Conservation (phyloP, 768 basidiomycete species). For the Russula sp. region DNA sequence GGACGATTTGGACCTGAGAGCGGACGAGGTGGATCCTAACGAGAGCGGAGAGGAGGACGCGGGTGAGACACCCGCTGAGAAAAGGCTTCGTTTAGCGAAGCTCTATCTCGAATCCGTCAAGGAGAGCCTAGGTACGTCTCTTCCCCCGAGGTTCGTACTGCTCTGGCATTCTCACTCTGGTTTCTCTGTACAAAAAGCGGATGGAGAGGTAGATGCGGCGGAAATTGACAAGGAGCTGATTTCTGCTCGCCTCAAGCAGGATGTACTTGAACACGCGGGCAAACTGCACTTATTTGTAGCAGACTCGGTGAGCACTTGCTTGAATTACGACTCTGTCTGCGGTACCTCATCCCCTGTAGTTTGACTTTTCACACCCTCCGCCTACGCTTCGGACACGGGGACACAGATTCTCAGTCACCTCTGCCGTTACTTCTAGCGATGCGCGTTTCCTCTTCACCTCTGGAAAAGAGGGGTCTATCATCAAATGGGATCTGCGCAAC, state of each 20-base stretch:
- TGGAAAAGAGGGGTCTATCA: slow-evolving; percentile 86
- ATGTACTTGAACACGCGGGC: slow-evolving; percentile 85
- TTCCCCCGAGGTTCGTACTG: neutral
- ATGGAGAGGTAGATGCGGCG: slow-evolving; percentile 91
- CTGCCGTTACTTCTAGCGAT: slow-evolving; percentile 70
- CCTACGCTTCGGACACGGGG: slow-evolving; percentile 56
- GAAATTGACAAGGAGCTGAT: slow-evolving; percentile 94
- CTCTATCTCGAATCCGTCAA: slow-evolving; percentile 85
- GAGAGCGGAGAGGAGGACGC: slow-evolving; percentile 79
- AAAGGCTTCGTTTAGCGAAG: slow-evolving; percentile 84
- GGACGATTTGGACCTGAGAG: slow-evolving; percentile 71
- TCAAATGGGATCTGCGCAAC: slow-evolving; percentile 72
- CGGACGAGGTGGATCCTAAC: slow-evolving; percentile 46
- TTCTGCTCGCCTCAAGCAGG: slow-evolving; percentile 82
- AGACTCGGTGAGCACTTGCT: slow-evolving; percentile 47
- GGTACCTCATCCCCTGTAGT: slow-evolving; percentile 35
- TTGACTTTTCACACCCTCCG: slow-evolving; percentile 47
- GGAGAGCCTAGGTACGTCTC: slow-evolving; percentile 51
- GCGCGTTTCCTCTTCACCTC: slow-evolving; percentile 76
- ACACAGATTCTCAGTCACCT: slow-evolving; percentile 76
- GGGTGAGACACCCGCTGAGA: slow-evolving; percentile 89
- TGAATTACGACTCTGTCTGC: neutral
- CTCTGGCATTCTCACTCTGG: neutral
- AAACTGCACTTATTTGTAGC: slow-evolving; percentile 81
- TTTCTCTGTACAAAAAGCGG: slow-evolving; percentile 40